Percentiles rank a stretch among this genome's conserved stretches.
Evolutionary conservation across 208 protist genomes (phyloP).

Genomic region (Polymyxa betae): DNA sequence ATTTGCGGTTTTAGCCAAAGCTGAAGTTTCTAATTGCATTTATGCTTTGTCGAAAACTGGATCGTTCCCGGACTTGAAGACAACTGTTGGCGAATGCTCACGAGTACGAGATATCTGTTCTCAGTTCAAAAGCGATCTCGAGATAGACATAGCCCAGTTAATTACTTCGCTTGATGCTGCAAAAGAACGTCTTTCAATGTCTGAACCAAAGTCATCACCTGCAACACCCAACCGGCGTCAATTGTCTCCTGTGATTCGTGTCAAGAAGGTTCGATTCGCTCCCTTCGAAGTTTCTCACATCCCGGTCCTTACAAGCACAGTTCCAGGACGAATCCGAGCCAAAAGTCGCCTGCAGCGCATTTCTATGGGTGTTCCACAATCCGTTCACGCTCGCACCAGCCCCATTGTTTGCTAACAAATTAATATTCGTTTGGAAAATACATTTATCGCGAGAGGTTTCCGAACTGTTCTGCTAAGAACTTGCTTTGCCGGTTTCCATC

Average conservation of each 20-base stretch:
- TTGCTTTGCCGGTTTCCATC: too few species aligned
- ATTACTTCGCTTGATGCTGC: not conserved
- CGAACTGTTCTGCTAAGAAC: too few species aligned
- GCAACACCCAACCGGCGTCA: not conserved
- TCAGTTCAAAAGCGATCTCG: not conserved
- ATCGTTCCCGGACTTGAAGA: not conserved
- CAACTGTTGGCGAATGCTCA: not conserved
- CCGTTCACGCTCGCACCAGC: not conserved
- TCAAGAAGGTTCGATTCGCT: not conserved
- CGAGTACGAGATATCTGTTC: not conserved
- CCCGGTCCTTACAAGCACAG: not conserved
- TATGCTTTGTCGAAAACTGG: not conserved
- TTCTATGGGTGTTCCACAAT: not conserved
- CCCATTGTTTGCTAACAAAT: not conserved
- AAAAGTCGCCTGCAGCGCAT: not conserved
- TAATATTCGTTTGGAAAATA: too few species aligned
- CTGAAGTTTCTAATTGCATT: not conserved
- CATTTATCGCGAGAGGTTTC: too few species aligned
- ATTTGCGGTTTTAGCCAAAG: not conserved
- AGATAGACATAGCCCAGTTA: not conserved
- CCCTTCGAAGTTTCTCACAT: not conserved
- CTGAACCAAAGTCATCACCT: not conserved
- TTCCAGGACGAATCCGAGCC: not conserved
- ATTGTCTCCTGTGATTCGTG: not conserved
- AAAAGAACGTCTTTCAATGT: not conserved